Evolutionary conservation across 768 basidiomycete genomes (phyloP), one percentile per base, ranked within the genome.

Genomic region (Lentinus tigrinus): DNA sequence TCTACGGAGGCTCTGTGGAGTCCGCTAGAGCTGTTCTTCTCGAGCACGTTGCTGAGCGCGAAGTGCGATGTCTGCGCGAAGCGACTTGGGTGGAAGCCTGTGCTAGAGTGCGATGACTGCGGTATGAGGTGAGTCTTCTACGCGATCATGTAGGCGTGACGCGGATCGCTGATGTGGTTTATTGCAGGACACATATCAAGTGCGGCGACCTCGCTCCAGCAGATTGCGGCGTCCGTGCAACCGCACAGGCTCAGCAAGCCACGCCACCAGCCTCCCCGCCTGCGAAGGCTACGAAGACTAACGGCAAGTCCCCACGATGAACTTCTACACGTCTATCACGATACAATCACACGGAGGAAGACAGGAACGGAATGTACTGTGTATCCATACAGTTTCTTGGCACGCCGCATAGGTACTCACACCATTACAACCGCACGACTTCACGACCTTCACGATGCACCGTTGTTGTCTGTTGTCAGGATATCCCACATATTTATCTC

Each of bases 81-180:
- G 78, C 76, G 91, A 47, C 76, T 96, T 38, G 93, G 93, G 13
- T 88, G 89, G 87, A 95, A 93, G 70, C 85, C 92, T 21, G 81
- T 89, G 31, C 74, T 95, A 19, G 85, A 90, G 66, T 96, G 93
- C 69, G 93, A 95, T 70, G 93, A 95, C 72, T 95, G 94, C 72
- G 87, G 88, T 26, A 72, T 91, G 65, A 81, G 85, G 85, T 88
- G 56, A 54, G 81, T 70, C 26, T 10, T 17, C 19, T 31, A 3
- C 31, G 2, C 47, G 23, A 10, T 23, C 24, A 7, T 47, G 34
- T 39, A 9, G 54, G 19, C 27, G n/a, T 14, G n/a, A n/a, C 31
- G 40, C 43, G 52, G 31, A 50, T 38, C 13, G 6, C 51, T 51
- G 43, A 50, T 40, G n/a, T 26, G 49, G 43, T 19, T 28, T 54